Evolutionary conservation across 345 rosid species (phyloP), one percentile per base, ranked within the genome.

Genomic region (Citrus hindsii): DNA sequence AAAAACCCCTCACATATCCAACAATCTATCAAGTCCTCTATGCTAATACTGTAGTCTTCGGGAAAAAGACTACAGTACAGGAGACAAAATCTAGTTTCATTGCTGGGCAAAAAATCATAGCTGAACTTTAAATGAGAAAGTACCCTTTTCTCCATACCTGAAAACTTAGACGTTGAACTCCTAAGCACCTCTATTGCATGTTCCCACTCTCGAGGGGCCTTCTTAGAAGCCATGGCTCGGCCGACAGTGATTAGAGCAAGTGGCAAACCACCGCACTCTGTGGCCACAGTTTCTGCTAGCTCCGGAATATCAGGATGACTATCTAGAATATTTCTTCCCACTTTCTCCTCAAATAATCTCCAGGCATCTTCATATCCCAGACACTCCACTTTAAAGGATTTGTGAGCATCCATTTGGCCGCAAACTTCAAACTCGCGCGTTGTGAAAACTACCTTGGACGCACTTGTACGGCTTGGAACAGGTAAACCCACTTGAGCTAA

Each of bases 1-100:
- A 84, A 25, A 62, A 87, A 46, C 19, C 84, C 84, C 76, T 88
- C 86, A 4, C 35, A 65, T 1, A 72, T 25, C 88, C 84, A 82
- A 14, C 35, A 76, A 28, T 77, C 76, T 71, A 78, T 75, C 33
- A 80, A 61, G 19, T 62, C 6, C 1, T 2, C 48, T 42, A 42
- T 10, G 48, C 48, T 42, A 42, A 42, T 42, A 42, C 16, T 42
- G 2, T 42, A 10, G 58, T 82, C 81, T 37, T 79, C 83, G 0
- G 85, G 85, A 33, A 77, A 82, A 24, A 85, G 22, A 2, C 76
- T 46, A 69, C 72, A 69, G 28, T 69, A 42, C 16, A 69, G 16
- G 2, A 69, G 30, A 69, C 72, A 69, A 4, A 55, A 69, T 13
- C 53, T 68, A 25, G 46, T 40, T 21, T 5, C 25, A 21, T 42